Evolutionary conservation across 1,284 basidiomycete genomes (phyloP).

Genomic region (Earliella scabrosa): DNA sequence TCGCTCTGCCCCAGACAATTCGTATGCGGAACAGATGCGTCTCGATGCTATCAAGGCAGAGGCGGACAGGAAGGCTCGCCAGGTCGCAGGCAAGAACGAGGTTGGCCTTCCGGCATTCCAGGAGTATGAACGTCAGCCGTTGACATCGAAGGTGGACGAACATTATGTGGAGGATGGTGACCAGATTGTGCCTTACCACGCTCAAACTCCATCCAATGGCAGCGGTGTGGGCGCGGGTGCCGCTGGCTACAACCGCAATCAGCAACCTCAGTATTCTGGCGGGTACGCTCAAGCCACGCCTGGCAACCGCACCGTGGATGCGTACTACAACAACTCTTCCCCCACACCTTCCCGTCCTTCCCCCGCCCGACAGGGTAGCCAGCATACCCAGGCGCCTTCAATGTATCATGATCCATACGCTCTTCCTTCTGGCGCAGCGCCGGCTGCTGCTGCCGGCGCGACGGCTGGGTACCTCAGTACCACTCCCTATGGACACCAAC

Average conservation of each 20-base stretch:
- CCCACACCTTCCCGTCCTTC: slow-evolving; percentile 44
- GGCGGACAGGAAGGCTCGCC: slow-evolving; percentile 74
- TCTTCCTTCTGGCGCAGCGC: slow-evolving; percentile 19
- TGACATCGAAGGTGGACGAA: slow-evolving; percentile 46
- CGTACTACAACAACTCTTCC: slow-evolving; percentile 58
- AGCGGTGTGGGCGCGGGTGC: slow-evolving; percentile 30
- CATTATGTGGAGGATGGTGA: slow-evolving; percentile 56
- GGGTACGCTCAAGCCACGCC: slow-evolving; percentile 67
- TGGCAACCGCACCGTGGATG: slow-evolving; percentile 74
- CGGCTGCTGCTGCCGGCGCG: slow-evolving; percentile 30
- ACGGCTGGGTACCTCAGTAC: slow-evolving; percentile 16
- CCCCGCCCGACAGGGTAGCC: slow-evolving; percentile 47
- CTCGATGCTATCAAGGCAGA: slow-evolving; percentile 84
- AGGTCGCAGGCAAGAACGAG: slow-evolving; percentile 54
- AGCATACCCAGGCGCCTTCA: slow-evolving; percentile 42
- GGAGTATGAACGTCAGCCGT: slow-evolving; percentile 66
- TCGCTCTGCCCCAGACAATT: slow-evolving; percentile 32
- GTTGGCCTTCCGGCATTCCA: slow-evolving; percentile 75
- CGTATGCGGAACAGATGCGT: slow-evolving; percentile 66
- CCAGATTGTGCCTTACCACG: slow-evolving; percentile 41
- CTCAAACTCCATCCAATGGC: slow-evolving; percentile 20
- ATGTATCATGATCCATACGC: slow-evolving; percentile 40
- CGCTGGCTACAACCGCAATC: slow-evolving; percentile 33
- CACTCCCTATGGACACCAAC: slow-evolving; percentile 32
- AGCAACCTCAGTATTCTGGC: slow-evolving; percentile 39